These are phyloP conservation scores for Yarrowia yakushimensis DNA, from an alignment of 805 yeast genomes.

Conservation along the genomic window DNA sequence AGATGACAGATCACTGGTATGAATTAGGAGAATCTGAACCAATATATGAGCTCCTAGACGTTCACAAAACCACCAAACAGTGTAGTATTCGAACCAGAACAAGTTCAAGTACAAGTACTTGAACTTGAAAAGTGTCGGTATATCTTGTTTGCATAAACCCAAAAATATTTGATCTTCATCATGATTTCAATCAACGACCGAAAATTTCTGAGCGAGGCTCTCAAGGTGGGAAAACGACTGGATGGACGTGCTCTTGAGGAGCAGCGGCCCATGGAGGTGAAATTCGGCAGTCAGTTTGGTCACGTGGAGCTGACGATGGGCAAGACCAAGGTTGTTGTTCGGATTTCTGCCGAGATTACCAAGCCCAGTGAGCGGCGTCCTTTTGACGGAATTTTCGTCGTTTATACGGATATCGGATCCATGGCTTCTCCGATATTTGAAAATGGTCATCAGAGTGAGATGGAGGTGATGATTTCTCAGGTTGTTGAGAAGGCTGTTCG, in stretches of 20 bases:
- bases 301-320: constrained; percentile 78
- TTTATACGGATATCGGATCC: constrained; percentile 81
- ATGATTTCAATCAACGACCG: constrained; percentile 58
- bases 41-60: too few species aligned
- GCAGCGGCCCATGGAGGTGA: constrained; percentile 61
- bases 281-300: constrained; percentile 63
- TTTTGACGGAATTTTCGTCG: constrained; percentile 83
- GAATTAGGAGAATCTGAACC: too few species aligned
- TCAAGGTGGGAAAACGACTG: constrained; percentile 54
- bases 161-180: background rate
- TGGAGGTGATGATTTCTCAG: constrained; percentile 75
- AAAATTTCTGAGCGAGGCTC: constrained; percentile 56
- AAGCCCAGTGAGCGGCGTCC: constrained; percentile 89
- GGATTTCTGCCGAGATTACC: constrained; percentile 70
- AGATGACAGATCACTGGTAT: too few species aligned
- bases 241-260: constrained; percentile 68
- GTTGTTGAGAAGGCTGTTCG: constrained; percentile 88
- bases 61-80: too few species aligned
- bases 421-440: constrained; percentile 88
- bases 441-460: constrained; percentile 65
- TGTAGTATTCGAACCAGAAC: too few species aligned
- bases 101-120: too few species aligned
- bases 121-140: too few species aligned
- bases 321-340: constrained; percentile 62
- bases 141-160: background rate